Evolutionary conservation across 108 stramenopile genomes (phyloP), one percentile per base, ranked within the genome.

Genomic region (Aurantiochytrium sp.): DNA sequence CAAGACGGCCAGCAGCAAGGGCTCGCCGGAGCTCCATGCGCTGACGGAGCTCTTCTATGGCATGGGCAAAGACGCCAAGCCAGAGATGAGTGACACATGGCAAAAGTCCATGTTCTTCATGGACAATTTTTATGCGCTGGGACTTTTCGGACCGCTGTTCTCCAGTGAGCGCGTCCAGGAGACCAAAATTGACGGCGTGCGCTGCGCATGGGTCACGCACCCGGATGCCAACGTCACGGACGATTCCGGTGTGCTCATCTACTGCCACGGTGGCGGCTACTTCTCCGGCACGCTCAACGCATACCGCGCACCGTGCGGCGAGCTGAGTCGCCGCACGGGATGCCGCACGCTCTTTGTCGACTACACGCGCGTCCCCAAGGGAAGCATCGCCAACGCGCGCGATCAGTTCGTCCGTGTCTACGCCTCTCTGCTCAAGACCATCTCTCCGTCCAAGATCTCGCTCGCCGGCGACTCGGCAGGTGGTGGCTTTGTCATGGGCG

Each of bases 251-350:
- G 23, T 83, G 6, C 44, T 83, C 51, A 12, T 83, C 16, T 83
- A 83, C 76, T 53, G 51, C 76, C 76, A 83, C 51, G 76, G 76
- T 53, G 76, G 76, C 45, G 45, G 76, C 76, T 83, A 53, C 51
- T 28, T 53, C 23, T 43, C 49, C 51, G 76, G 76, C 19, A 83
- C 6, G 18, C 51, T 83, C 51, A 4, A 12, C 10, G 1, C 76
- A 14, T 83, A 83, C 51, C 18, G 10, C 19, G 6, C 19, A 1
- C 23, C 28, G 19, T 83, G 76, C 28, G 76, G 45, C 76, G 49
- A 53, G 51, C 6, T 83, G 3, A 53, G 49, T 23, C 49, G 51
- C 51, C 45, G 51, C 25, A 53, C 49, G 16, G 51, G 51, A 6
- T 83, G 76, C 76, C 45, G 25, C 25, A 45, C 49, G 10, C 18